Conservation (phyloP, 1,139 yeast species). For the Taphrina deformans region DNA sequence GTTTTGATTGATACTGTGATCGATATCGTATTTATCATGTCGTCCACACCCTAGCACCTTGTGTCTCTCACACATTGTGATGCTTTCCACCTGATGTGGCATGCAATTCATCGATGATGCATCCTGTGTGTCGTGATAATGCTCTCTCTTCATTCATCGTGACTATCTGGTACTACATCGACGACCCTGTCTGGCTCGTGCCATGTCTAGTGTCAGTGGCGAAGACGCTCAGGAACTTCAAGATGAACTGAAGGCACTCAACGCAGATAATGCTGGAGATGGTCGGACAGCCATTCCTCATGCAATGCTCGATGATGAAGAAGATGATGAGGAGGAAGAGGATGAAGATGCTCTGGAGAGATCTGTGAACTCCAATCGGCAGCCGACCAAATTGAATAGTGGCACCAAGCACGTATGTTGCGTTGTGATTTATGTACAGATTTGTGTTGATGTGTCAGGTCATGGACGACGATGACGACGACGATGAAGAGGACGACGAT, state of each 20-base stretch:
- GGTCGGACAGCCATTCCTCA: neutral
- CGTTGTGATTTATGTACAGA: neutral
- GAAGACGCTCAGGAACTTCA: neutral
- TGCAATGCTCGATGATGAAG: neutral
- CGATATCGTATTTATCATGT: too few species aligned
- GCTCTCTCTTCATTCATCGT: neutral
- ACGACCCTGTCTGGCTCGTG: neutral
- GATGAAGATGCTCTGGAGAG: neutral
- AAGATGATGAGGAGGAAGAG: neutral
- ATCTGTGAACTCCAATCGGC: too few species aligned
- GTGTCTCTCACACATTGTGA: too few species aligned
- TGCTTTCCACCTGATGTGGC: too few species aligned
- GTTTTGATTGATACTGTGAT: too few species aligned
- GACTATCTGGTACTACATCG: neutral
- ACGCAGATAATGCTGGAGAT: neutral
- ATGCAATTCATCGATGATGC: too few species aligned
- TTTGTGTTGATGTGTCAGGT: neutral
- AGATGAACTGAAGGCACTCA: neutral
- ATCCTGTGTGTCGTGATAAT: too few species aligned
- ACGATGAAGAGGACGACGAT: conserved; percentile 42
- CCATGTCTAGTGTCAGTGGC: neutral
- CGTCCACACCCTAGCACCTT: too few species aligned
- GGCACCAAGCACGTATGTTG: conserved; percentile 16
- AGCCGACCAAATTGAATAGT: neutral
- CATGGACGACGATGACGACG: conserved; percentile 39